These are phyloP conservation scores for Trichopus zeylanicus DNA, from an alignment of 116 monocot species.

Conservation along the genomic window DNA sequence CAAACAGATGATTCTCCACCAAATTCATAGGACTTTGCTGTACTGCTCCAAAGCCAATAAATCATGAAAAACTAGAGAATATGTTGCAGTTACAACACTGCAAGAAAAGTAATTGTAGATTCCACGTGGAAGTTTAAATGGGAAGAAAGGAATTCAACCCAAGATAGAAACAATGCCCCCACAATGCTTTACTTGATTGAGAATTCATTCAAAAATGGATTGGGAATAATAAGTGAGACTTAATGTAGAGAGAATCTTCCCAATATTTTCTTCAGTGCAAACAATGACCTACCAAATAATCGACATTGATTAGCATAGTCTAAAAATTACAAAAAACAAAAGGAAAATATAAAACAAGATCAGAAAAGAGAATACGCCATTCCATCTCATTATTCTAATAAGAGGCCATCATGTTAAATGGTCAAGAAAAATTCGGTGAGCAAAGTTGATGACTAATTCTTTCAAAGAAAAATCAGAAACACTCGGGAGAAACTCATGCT, in stretches of 20 bases:
- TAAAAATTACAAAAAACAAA: not conserved
- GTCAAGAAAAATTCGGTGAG: too few species aligned
- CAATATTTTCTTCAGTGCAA: not conserved
- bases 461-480: too few species aligned
- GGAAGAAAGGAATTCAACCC: constrained; percentile 1
- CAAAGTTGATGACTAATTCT: too few species aligned
- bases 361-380: not conserved
- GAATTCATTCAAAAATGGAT: constrained; percentile 5
- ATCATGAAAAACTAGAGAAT: not conserved
- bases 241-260: not conserved
- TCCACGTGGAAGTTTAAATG: not conserved
- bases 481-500: too few species aligned
- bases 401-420: too few species aligned
- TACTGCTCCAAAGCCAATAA: constrained; percentile 8
- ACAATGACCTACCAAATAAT: not conserved
- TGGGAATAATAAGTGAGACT: constrained; percentile 1
- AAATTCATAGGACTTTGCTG: constrained; percentile 17
- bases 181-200: constrained; percentile 3
- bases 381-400: not conserved
- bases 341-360: not conserved
- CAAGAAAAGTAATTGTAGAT: not conserved
- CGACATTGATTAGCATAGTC: too few species aligned
- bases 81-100: too few species aligned
- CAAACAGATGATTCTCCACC: not conserved
- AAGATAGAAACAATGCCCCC: not conserved